Conservation (phyloP, 78 protist species). For the slime mould (Dictyostelium discoideum) region DNA sequence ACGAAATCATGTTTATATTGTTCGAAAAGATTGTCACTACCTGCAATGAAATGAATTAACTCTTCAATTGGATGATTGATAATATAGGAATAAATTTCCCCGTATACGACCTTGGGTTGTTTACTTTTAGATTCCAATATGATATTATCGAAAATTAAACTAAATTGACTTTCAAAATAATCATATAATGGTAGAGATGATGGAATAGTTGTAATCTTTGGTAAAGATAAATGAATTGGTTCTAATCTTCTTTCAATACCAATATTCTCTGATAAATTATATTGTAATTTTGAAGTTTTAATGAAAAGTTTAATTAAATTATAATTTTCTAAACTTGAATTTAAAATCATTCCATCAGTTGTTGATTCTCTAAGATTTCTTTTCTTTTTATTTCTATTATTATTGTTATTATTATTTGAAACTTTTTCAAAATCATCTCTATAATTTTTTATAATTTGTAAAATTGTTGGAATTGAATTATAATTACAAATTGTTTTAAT, state of each 20-base stretch:
- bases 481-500: slow-evolving; percentile 29
- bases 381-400: background rate
- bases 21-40: background rate
- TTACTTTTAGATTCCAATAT: background rate
- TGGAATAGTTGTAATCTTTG: background rate
- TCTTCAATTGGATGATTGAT: slow-evolving; percentile 6
- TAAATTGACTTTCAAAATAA: background rate
- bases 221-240: background rate
- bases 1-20: slow-evolving; percentile 18
- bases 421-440: background rate
- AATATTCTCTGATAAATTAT: background rate
- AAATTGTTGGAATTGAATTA: background rate
- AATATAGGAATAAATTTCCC: background rate
- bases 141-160: background rate
- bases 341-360: background rate
- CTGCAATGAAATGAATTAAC: background rate
- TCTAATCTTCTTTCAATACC: slow-evolving; percentile 26
- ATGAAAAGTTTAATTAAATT: background rate
- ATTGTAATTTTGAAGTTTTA: background rate
- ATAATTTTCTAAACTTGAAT: background rate
- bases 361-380: background rate
- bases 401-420: background rate
- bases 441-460: background rate
- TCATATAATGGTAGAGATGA: slow-evolving; percentile 22
- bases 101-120: background rate